A percentile compares a stretch with the other conserved stretches of the same genome.
These are phyloP conservation scores for Anisogramma anomala DNA, from an alignment of 2,329 filamentous ascomycete species.

Conservation along the genomic window DNA sequence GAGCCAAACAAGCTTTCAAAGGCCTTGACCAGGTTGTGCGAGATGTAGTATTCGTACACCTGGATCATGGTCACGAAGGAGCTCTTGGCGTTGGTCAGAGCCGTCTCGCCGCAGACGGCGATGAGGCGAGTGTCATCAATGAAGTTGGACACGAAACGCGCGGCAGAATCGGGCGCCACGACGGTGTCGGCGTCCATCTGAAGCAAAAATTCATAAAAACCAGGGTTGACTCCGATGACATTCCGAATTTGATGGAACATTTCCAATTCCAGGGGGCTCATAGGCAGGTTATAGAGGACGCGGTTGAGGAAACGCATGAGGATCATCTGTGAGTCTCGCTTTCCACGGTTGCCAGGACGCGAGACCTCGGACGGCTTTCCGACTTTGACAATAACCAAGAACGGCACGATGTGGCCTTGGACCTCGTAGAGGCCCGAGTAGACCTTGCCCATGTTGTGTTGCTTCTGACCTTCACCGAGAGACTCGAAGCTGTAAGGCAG, in stretches of 20 bases:
- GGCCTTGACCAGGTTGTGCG: conserved; percentile 90
- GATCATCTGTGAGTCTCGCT: conserved; percentile 98
- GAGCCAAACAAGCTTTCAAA: conserved; percentile 96
- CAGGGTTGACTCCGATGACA: conserved; percentile 96
- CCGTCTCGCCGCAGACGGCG: conserved; percentile 88
- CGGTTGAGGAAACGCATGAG: conserved; percentile 99
- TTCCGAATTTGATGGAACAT: conserved; percentile 99
- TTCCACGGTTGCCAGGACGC: conserved; percentile 92
- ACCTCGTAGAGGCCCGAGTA: conserved; percentile 98
- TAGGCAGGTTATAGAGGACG: conserved; percentile 91
- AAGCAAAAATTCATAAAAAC: conserved; percentile 93
- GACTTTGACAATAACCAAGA: conserved; percentile 92
- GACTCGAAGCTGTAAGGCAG: conserved; percentile 95
- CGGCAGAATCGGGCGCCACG: conserved; percentile 78
- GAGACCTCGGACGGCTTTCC: conserved; percentile 95
- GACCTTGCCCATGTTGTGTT: conserved; percentile 99
- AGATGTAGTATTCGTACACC: conserved; percentile 99
- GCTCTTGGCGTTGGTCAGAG: conserved; percentile 80
- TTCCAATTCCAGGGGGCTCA: conserved; percentile 93
- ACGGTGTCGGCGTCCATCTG: conserved; percentile 97
- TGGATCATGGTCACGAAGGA: conserved; percentile 98
- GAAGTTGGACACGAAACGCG: conserved; percentile 85
- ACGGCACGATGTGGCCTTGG: conserved; percentile 94
- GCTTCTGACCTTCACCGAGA: conserved; percentile 87
- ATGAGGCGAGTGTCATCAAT: conserved; percentile 87